A percentile compares a stretch with the other conserved stretches of the same genome.
phyloP scores from a whole-genome alignment of 768 basidiomycete genomes.

The Russula griseocarnosa region DNA sequence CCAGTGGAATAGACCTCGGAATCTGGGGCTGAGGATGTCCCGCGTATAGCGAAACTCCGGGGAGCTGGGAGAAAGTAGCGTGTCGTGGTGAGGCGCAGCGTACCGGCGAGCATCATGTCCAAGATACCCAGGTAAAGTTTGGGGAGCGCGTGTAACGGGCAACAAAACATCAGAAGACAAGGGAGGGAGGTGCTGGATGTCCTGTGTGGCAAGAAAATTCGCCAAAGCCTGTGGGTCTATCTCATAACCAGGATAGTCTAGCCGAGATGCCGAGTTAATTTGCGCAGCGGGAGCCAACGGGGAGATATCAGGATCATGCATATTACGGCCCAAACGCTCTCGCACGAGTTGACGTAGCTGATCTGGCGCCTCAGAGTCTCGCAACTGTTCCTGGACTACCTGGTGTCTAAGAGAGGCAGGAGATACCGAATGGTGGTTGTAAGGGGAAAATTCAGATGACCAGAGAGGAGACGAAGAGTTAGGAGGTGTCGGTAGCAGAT shows the following conservation, averaged over 20 bases:
- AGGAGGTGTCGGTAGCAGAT: slow-evolving; percentile 52
- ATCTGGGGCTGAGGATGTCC: slow-evolving; percentile 38
- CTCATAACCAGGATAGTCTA: slow-evolving; percentile 15
- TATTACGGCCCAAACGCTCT: slow-evolving; percentile 33
- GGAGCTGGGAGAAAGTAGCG: slow-evolving; percentile 41
- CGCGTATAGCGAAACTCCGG: slow-evolving; percentile 33
- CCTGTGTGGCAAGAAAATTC: slow-evolving; percentile 21
- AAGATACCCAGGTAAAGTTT: slow-evolving; percentile 24
- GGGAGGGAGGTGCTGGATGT: slow-evolving; percentile 17
- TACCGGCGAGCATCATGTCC: slow-evolving; percentile 30
- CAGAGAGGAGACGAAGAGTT: slow-evolving; percentile 59
- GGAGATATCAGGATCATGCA: slow-evolving; percentile 16
- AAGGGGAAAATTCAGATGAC: slow-evolving; percentile 54
- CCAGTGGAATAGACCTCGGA: slow-evolving; percentile 54
- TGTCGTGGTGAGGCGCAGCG: slow-evolving; percentile 11
- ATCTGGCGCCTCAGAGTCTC: slow-evolving; percentile 31
- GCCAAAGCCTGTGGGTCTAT: slow-evolving; percentile 20
- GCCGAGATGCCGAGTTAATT: slow-evolving; percentile 22
- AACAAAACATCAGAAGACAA: slow-evolving; percentile 14
- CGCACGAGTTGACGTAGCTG: slow-evolving; percentile 36
- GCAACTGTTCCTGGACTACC: slow-evolving; percentile 18
- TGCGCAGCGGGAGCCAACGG: slow-evolving; percentile 31
- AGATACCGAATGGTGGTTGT: slow-evolving; percentile 34
- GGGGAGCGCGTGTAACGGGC: slow-evolving; percentile 18
- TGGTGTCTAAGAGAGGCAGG: slow-evolving; percentile 26